Conservation (phyloP, 345 rosid genomes). For the Eucalyptus sideroxylon region DNA sequence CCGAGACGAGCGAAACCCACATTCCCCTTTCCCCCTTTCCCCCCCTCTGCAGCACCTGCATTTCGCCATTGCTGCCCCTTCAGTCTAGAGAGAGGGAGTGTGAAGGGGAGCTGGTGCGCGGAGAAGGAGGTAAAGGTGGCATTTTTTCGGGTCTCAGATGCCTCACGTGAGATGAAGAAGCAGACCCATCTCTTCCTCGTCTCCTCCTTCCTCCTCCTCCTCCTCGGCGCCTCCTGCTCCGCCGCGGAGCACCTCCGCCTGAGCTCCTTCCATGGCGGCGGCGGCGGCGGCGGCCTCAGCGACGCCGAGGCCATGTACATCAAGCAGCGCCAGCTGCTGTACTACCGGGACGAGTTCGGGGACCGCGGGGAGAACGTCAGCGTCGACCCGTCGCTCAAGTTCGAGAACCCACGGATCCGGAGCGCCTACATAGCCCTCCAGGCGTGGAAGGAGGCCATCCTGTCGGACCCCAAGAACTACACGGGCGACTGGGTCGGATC, state of each 20-base stretch:
- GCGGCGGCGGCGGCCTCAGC: conserved; percentile 18
- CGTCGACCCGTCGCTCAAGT: conserved; percentile 60
- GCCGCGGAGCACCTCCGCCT: neutral
- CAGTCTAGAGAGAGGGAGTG: neutral
- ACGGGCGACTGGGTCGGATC: conserved; percentile 65
- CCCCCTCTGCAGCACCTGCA: neutral
- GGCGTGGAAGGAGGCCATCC: conserved; percentile 81
- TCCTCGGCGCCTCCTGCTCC: conserved; percentile 2
- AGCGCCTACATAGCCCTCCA: conserved; percentile 74
- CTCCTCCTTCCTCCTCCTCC: neutral
- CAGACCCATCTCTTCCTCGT: conserved; percentile 3
- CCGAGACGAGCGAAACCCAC: neutral
- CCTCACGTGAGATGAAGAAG: conserved; percentile 78
- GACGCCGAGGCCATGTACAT: conserved; percentile 49
- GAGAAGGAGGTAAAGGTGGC: neutral
- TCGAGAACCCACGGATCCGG: conserved; percentile 46
- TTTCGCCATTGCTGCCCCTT: neutral
- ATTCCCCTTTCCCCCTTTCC: neutral
- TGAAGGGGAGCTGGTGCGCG: neutral
- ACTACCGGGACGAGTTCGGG: conserved; percentile 75
- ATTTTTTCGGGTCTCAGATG: conserved; percentile 33
- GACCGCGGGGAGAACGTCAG: conserved; percentile 74
- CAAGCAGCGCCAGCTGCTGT: conserved; percentile 80
- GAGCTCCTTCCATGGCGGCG: conserved; percentile 23
- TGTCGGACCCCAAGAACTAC: conserved; percentile 66